These are phyloP conservation scores for Hypsizygus marmoreus DNA, from an alignment of 768 basidiomycete genomes.

Conservation along the genomic window DNA sequence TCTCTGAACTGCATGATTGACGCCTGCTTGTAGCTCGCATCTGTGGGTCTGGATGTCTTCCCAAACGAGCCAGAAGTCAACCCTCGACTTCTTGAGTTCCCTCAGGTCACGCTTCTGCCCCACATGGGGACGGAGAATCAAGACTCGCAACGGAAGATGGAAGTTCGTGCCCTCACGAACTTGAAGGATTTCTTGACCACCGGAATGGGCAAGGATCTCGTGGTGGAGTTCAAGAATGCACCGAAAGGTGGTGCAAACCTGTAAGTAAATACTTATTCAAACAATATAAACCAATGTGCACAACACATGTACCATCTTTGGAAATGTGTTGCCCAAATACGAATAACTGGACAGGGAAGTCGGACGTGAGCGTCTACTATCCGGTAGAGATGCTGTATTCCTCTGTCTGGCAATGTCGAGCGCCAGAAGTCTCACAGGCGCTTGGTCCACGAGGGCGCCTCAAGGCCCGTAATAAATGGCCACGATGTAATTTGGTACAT, in stretches of 20 bases:
- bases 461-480: slow-evolving; percentile 9
- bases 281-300: no score
- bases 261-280: slow-evolving; percentile 11
- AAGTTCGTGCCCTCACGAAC: slow-evolving; percentile 80
- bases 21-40: slow-evolving; percentile 56
- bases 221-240: slow-evolving; percentile 52
- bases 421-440: not conserved
- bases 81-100: slow-evolving; percentile 76
- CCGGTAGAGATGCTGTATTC: no score
- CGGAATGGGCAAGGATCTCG: slow-evolving; percentile 67
- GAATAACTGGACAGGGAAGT: no score
- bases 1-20: not conserved
- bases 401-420: no score
- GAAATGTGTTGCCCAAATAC: no score
- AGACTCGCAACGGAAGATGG: slow-evolving; percentile 82
- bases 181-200: slow-evolving; percentile 66
- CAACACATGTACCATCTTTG: no score
- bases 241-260: slow-evolving; percentile 10
- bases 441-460: slow-evolving; percentile 18
- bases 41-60: slow-evolving; percentile 84
- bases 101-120: slow-evolving; percentile 82
- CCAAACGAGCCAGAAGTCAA: slow-evolving; percentile 84
- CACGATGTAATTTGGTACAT: not conserved
- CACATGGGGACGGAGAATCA: slow-evolving; percentile 91
- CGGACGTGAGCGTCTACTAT: slow-evolving; percentile 3